Conservation (phyloP, 1,284 basidiomycete genomes). For the Takashimella tepidaria region DNA sequence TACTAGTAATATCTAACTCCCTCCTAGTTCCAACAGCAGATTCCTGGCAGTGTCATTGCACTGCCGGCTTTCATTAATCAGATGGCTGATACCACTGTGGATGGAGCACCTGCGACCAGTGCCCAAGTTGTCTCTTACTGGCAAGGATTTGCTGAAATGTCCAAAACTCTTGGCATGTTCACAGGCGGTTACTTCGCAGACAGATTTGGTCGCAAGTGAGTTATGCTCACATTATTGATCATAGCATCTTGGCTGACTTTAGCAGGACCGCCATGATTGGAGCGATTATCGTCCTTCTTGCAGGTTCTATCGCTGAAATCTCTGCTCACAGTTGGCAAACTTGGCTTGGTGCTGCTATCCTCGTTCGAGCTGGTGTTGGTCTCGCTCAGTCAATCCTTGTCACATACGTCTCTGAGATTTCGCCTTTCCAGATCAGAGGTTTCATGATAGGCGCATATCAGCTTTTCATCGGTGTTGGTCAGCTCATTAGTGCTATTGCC, state of each 20-base stretch:
- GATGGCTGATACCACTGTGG: constrained; percentile 17
- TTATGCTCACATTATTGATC: background rate
- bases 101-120: constrained; percentile 16
- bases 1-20: constrained; percentile 1
- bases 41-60: constrained; percentile 23
- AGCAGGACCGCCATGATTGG: constrained; percentile 13
- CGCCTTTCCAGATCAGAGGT: constrained; percentile 26
- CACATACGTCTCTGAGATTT: constrained; percentile 23
- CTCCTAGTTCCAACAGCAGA: constrained; percentile 23
- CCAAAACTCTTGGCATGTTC: constrained; percentile 25
- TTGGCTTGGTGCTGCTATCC: constrained; percentile 19
- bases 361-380: constrained; percentile 21
- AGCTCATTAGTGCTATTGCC: constrained; percentile 19
- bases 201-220: constrained; percentile 25
- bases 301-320: constrained; percentile 22
- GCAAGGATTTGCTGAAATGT: constrained; percentile 24
- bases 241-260: background rate
- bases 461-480: constrained; percentile 16
- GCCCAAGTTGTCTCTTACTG: constrained; percentile 22
- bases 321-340: constrained; percentile 15
- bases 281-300: constrained; percentile 14
- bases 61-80: constrained; percentile 15
- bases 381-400: constrained; percentile 21
- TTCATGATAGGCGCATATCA: constrained; percentile 23
- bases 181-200: constrained; percentile 14